Evolutionary conservation across 2,329 filamentous ascomycete species (phyloP), one percentile per base, ranked within the genome.

Genomic region (Apiospora saccharicola): DNA sequence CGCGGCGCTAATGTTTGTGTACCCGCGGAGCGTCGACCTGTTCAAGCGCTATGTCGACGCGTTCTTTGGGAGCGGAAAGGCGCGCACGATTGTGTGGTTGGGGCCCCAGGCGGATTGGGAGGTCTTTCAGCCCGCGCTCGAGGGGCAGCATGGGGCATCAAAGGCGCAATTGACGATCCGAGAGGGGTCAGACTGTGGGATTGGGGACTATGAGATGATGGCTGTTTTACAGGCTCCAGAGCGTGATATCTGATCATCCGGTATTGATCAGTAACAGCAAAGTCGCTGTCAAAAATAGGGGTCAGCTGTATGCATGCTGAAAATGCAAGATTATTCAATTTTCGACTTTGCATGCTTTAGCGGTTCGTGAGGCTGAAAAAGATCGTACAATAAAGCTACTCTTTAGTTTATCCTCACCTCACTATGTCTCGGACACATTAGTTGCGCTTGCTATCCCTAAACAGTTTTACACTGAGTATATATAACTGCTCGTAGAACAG

Each of bases 1-100:
- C 0, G 74, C 75, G 13, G 77, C 70, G 2, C 71, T 82, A 57
- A 71, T 82, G 72, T 83, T 83, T 72, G 77, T 80, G 12, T 83
- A 83, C 43, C 81, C 81, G 16, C 80, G 81, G 1, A 79, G 80
- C 37, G 77, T 77, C 1, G 68, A 67, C 1, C 44, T 83, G 14
- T 76, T 82, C 22, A 64, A 71, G 10, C 73, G 72, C 46, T 83
- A 83, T 41, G 71, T 79, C 6, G 68, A 74, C 19, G 57, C 34
- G 1, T 64, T 41, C 34, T n/a, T 64, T 22, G 34, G 34, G n/a
- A 47, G 19, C 16, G 57, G 4, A 19, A 14, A n/a, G 12, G 43
- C 41, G 10, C 53, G 67, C 26, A 67, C 72, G 7, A 47, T 73
- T n/a, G 41, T 76, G 30, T 76, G 75, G 74, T 71, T 76, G 16